Percentiles rank a stretch among this genome's conserved stretches.
These are phyloP conservation scores for Rhizoctonia solani DNA, from an alignment of 1,284 basidiomycete species.

Conservation along the genomic window DNA sequence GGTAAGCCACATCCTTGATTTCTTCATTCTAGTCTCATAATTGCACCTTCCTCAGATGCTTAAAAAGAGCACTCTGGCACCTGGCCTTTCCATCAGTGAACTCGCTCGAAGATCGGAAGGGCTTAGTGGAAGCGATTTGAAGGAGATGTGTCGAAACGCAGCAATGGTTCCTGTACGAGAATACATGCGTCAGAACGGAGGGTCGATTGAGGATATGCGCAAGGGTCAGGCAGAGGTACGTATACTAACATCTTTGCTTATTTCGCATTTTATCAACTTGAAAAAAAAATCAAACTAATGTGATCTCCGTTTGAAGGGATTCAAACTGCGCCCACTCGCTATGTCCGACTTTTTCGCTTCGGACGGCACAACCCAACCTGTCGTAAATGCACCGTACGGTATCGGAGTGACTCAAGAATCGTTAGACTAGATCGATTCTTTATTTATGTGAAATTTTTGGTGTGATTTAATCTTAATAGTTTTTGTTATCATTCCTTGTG, in stretches of 20 bases:
- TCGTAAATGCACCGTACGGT: slow-evolving; percentile 20
- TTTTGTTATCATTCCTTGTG: not conserved
- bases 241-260: slow-evolving; percentile 2
- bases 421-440: slow-evolving; percentile 6
- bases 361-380: slow-evolving; percentile 49
- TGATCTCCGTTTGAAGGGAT: slow-evolving; percentile 62
- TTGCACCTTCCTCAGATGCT: slow-evolving; percentile 66
- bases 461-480: slow-evolving; percentile 33
- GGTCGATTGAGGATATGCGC: slow-evolving; percentile 47
- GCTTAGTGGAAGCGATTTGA: slow-evolving; percentile 88
- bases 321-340: slow-evolving; percentile 70
- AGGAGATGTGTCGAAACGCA: slow-evolving; percentile 92
- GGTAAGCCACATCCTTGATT: slow-evolving; percentile 51
- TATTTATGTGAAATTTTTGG: slow-evolving; percentile 16
- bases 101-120: slow-evolving; percentile 80
- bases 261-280: not conserved
- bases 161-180: slow-evolving; percentile 92
- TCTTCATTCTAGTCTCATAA: slow-evolving; percentile 1
- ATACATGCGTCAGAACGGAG: slow-evolving; percentile 68
- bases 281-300: too few species aligned
- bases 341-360: slow-evolving; percentile 71
- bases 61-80: slow-evolving; percentile 70
- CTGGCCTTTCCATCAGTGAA: slow-evolving; percentile 64
- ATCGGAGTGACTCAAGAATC: slow-evolving; percentile 13
- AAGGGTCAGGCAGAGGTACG: slow-evolving; percentile 47